Base-by-base conservation (phyloP, 495 filamentous ascomycete species). In the Lineolata rhizophorae region DNA sequence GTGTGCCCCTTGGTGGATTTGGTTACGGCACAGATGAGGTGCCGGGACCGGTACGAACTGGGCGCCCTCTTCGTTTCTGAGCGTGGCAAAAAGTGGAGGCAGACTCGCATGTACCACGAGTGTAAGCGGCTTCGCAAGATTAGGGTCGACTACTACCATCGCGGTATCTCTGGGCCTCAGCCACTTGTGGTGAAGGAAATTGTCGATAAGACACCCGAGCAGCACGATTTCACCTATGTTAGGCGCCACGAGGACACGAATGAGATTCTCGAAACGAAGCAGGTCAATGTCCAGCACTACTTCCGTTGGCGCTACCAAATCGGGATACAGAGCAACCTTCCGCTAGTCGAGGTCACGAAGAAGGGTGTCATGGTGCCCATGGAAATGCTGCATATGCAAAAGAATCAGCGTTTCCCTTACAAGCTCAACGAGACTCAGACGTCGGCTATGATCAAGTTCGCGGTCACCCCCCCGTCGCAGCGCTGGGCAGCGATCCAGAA, bases 401-500 rank as follows among this genome's bases (percentile, higher is more conserved):
- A 48, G 0, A 72, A 79, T 30, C 79, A 92, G 53, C 66, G 72
- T 0, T 97, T 83, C 50, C 59, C 61, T 1, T 78, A 56, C 55
- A 94, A 91, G 58, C 55, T 94, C 2, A 67, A 67, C 37, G 65
- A 76, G 12, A 43, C 47, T 0, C 70, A 77, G 60, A 87, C 82
- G 0, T 48, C 63, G 0, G 45, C 64, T 5, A 94, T 97, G 85
- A 91, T 97, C 53, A 81, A 73, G 46, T 80, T 78, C 48, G 81
- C 83, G 2, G 70, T 68, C 3, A 58, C 58, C 17, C 61, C 67
- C 2, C 87, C 87, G 0, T 26, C 38, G 0, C 43, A 69, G 17
- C 78, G 85, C 13, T 59, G 65, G 42, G 31, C 41, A 0, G 58
- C 71, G 10, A 75, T 94, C 32, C 38, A 61, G 19, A 48, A 62